Conservation (phyloP, 176 grass and related monocot species). For the Hsuehochloa calcarea region DNA sequence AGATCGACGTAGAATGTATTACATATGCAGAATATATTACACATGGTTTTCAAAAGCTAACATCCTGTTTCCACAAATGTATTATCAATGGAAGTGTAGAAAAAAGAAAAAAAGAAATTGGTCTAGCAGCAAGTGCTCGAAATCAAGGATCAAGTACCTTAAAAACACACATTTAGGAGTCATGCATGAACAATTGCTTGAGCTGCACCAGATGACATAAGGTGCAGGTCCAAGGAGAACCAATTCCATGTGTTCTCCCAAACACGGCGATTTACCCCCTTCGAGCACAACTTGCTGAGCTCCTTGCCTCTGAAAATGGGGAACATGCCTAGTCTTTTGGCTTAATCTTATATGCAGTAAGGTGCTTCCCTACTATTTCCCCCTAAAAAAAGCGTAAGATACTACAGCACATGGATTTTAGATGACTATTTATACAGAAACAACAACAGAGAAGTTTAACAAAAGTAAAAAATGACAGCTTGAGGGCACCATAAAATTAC, state of each 20-base stretch:
- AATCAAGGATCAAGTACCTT: slow-evolving; percentile 50
- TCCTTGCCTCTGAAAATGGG: slow-evolving; percentile 70
- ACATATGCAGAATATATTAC: too few relatives aligned
- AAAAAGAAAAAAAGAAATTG: not conserved
- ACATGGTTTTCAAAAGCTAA: too few relatives aligned
- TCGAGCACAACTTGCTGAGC: slow-evolving; percentile 90
- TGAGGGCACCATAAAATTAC: not conserved
- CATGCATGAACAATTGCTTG: slow-evolving; percentile 94
- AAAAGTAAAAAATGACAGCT: not conserved
- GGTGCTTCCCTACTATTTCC: not conserved
- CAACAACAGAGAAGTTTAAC: not conserved
- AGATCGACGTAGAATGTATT: too few relatives aligned
- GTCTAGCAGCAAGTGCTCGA: not conserved
- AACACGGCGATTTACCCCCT: slow-evolving; percentile 72
- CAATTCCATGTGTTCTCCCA: slow-evolving; percentile 92
- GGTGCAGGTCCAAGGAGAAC: slow-evolving; percentile 80
- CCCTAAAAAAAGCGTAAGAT: not conserved
- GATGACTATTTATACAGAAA: not conserved
- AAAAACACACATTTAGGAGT: slow-evolving; percentile 76
- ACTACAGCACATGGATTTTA: slow-evolving; percentile 3
- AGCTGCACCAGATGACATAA: slow-evolving; percentile 95
- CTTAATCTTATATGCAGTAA: not conserved
- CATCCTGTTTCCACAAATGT: not conserved
- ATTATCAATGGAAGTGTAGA: not conserved
- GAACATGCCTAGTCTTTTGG: not conserved